A percentile compares a stretch with the other conserved stretches of the same genome.
Conservation (phyloP, 2,329 filamentous ascomycete genomes). For the Penicillium sp. region DNA sequence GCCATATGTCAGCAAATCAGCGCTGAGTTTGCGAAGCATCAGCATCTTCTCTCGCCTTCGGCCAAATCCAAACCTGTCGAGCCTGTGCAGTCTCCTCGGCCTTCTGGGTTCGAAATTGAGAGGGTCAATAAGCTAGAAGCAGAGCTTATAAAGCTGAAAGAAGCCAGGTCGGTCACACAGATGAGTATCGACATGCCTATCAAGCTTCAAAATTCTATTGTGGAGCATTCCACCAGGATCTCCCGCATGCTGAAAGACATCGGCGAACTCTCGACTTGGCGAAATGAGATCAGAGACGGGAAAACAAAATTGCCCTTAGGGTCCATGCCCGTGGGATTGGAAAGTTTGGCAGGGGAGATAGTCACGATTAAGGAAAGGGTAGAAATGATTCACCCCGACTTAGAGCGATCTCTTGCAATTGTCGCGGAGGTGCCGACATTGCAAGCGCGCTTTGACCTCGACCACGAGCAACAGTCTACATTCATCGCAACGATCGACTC, state of each 20-base stretch:
- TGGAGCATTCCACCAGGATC: neutral
- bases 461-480: neutral
- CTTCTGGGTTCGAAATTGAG: neutral
- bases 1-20: neutral
- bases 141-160: slow-evolving; percentile 2
- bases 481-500: neutral
- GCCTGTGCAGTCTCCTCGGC: no score
- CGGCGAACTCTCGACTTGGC: neutral
- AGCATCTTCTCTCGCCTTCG: neutral
- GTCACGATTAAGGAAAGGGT: neutral
- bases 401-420: neutral
- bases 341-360: neutral
- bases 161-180: neutral
- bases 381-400: neutral
- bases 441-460: neutral
- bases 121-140: slow-evolving; percentile 19
- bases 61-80: neutral
- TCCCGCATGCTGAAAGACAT: neutral
- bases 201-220: neutral
- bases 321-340: neutral
- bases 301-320: neutral
- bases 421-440: neutral
- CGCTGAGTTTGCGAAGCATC: neutral
- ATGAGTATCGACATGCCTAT: neutral
- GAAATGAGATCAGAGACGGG: neutral